A percentile compares a stretch with the other conserved stretches of the same genome.
These are phyloP conservation scores for Blastobotrys capitulatus DNA, from an alignment of 1,139 yeast genomes.

Conservation along the genomic window DNA sequence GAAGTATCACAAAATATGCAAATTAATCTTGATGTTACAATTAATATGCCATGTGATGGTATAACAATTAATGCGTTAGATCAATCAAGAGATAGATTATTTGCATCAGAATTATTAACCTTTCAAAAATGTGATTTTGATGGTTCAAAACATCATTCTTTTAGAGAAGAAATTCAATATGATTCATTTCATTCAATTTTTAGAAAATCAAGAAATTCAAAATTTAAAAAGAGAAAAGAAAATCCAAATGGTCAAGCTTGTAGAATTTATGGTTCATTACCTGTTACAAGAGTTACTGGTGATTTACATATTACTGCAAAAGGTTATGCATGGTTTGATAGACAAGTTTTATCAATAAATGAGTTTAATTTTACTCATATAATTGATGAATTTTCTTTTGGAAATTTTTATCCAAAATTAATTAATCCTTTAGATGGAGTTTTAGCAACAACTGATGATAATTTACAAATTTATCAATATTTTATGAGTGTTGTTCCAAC, in stretches of 20 bases:
- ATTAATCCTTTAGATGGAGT: conserved; percentile 75
- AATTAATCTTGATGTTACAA: conserved; percentile 72
- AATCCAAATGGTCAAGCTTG: conserved; percentile 64
- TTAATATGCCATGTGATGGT: conserved; percentile 78
- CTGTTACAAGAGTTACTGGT: conserved; percentile 82
- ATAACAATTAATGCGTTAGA: conserved; percentile 76
- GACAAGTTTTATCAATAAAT: conserved; percentile 39
- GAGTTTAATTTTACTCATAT: conserved; percentile 70
- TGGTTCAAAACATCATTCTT: conserved; percentile 13
- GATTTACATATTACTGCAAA: conserved; percentile 78
- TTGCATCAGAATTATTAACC: conserved; percentile 71
- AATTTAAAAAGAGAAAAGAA: conserved; percentile 43
- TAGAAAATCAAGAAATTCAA: conserved; percentile 37
- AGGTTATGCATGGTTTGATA: conserved; percentile 49
- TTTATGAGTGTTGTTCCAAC: conserved; percentile 83
- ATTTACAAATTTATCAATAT: conserved; percentile 42
- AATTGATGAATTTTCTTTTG: conserved; percentile 83
- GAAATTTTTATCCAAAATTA: conserved; percentile 80
- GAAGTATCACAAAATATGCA: conserved; percentile 52
- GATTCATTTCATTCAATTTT: conserved; percentile 24
- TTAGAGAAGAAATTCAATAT: conserved; percentile 12
- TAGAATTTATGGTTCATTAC: conserved; percentile 79
- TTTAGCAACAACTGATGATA: conserved; percentile 33
- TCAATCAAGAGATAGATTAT: conserved; percentile 64
- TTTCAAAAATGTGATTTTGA: conserved; percentile 28